Percentiles rank a stretch among this genome's conserved stretches.
Evolutionary conservation across 169 alveolate genomes (phyloP).

Genomic region (Theileria parva): DNA sequence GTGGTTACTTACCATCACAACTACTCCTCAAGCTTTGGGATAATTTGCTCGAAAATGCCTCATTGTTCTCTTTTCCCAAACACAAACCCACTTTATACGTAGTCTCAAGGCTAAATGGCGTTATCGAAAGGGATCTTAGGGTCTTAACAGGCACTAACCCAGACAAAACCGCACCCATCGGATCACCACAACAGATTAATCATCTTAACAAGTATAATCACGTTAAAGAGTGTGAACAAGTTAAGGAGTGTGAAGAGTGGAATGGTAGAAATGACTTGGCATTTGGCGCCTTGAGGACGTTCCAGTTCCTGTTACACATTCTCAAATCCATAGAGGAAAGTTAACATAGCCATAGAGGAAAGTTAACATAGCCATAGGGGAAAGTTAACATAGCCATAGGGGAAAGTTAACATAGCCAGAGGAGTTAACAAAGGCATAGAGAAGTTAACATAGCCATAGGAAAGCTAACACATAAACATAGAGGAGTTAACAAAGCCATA

Average conservation of each 20-base stretch:
- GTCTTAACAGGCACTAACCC: background rate
- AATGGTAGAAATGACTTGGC: conserved; percentile 21
- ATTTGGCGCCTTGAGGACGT: conserved; percentile 51
- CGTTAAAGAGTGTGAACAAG: background rate
- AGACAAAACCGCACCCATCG: conserved; percentile 8
- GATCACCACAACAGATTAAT: no score
- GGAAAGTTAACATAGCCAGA: no score
- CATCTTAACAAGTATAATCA: no score
- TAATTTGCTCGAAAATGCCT: conserved; percentile 15
- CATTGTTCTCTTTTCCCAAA: background rate
- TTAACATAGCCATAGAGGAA: no score
- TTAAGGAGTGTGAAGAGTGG: background rate
- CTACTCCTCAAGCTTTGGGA: conserved; percentile 38
- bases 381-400: no score
- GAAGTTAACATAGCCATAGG: no score
- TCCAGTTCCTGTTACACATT: conserved; percentile 52
- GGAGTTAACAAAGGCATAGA: no score
- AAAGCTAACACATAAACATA: no score
- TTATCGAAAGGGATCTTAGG: background rate
- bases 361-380: no score
- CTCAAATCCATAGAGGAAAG: conserved; percentile 36
- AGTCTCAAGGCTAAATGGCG: background rate
- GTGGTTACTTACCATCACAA: conserved; percentile 54
- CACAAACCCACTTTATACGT: background rate
- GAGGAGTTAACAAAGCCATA: no score